phyloP scores from a whole-genome alignment of 202 grass and related monocot genomes.

The Panicum hallii region DNA sequence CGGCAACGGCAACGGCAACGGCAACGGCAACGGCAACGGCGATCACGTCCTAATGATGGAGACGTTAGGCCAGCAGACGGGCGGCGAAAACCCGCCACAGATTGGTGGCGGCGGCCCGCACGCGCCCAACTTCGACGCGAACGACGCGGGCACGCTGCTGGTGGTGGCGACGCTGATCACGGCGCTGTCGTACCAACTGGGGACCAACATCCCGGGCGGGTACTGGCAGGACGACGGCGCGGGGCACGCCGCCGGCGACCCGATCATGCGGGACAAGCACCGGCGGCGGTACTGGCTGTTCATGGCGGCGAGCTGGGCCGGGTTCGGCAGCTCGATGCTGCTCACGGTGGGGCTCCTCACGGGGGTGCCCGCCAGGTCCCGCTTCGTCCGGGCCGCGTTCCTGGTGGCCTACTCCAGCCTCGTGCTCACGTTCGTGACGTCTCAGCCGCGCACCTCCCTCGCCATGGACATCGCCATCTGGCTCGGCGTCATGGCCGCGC shows the following conservation, averaged over 20 bases:
- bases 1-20: neutral
- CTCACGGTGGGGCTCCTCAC: conserved; percentile 38
- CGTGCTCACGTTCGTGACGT: conserved; percentile 46
- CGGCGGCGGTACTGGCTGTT: conserved; percentile 49
- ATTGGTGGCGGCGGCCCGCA: neutral
- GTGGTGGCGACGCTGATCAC: conserved; percentile 54
- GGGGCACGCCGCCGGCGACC: conserved; percentile 33
- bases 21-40: too few species aligned
- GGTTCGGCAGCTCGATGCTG: conserved; percentile 50
- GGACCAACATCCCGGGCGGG: conserved; percentile 47
- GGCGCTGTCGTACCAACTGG: conserved; percentile 46
- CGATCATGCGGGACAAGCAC: conserved; percentile 51
- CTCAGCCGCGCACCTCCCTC: conserved; percentile 37
- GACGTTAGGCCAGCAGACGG: neutral
- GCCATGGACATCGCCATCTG: conserved; percentile 20
- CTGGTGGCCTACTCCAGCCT: conserved; percentile 43
- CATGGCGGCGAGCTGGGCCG: conserved; percentile 42
- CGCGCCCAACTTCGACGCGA: neutral
- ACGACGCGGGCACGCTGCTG: conserved; percentile 11
- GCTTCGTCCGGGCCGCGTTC: conserved; percentile 16
- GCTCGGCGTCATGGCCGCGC: conserved; percentile 9
- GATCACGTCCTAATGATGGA: neutral
- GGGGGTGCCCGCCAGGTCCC: conserved; percentile 5
- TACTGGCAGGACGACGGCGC: conserved; percentile 38
- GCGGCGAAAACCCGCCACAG: neutral